A percentile compares a stretch with the other conserved stretches of the same genome.
Conservation (phyloP, 2,329 filamentous ascomycete genomes). For the Xylariaceae sp. region DNA sequence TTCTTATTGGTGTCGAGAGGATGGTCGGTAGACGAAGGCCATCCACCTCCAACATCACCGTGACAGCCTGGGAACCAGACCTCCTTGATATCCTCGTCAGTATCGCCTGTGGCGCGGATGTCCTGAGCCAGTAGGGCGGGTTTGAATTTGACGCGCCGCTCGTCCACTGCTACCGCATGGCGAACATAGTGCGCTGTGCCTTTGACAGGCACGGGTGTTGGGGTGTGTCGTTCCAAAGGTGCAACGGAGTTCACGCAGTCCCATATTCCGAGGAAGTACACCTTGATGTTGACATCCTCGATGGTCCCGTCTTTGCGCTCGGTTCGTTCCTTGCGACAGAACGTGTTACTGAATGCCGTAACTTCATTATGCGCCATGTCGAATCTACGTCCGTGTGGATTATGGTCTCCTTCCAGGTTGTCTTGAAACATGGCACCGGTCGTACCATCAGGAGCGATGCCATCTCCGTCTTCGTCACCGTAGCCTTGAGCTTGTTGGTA, state of each 20-base stretch:
- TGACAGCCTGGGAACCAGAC: constrained; percentile 55
- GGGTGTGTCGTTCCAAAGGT: constrained; percentile 36
- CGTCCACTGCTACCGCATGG: constrained; percentile 51
- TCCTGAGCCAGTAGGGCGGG: constrained; percentile 44
- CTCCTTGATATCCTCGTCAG: constrained; percentile 43
- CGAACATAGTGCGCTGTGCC: constrained; percentile 44
- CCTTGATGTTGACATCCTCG: constrained; percentile 32
- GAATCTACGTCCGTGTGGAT: constrained; percentile 29
- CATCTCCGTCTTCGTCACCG: constrained; percentile 1
- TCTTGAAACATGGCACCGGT: constrained; percentile 11
- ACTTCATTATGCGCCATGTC: constrained; percentile 36
- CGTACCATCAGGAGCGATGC: constrained; percentile 2
- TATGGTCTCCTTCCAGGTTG: constrained; percentile 11
- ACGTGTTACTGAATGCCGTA: constrained; percentile 44
- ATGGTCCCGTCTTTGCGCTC: constrained; percentile 4
- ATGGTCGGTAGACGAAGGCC: constrained; percentile 32
- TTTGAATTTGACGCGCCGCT: constrained; percentile 54
- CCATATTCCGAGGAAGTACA: constrained; percentile 54
- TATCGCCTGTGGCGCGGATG: constrained; percentile 22
- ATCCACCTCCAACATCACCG: constrained; percentile 52
- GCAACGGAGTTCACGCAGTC: constrained; percentile 52
- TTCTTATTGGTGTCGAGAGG: constrained; percentile 21
- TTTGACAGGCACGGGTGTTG: constrained; percentile 34
- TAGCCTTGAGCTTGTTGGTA: constrained; percentile 15
- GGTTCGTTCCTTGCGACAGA: constrained; percentile 38